These are phyloP conservation scores for Linnemannia schmuckeri DNA, from an alignment of 192 early-diverging fungal genomes.

Conservation along the genomic window DNA sequence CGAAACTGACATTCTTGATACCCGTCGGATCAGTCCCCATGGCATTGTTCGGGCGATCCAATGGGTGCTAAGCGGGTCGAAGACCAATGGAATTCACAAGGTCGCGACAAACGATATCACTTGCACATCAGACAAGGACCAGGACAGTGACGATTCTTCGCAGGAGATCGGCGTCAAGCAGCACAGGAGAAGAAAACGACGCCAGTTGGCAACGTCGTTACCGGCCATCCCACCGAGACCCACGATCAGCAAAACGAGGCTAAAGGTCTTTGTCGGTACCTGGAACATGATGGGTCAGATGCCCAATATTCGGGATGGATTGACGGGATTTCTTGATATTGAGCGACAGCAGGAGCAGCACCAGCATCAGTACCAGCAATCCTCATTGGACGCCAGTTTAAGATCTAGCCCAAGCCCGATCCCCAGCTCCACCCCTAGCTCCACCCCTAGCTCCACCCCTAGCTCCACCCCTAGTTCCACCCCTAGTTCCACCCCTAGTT, in stretches of 20 bases:
- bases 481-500: background rate
- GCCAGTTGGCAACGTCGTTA: background rate
- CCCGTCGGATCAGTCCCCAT: background rate
- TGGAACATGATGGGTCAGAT: slow-evolving; percentile 70
- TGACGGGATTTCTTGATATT: slow-evolving; percentile 54
- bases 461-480: background rate
- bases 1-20: background rate
- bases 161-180: background rate
- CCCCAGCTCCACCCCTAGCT: background rate
- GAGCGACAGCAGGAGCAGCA: background rate
- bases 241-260: slow-evolving; percentile 50
- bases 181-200: background rate
- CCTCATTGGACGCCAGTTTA: background rate
- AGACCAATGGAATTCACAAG: background rate
- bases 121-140: background rate
- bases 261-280: slow-evolving; percentile 69
- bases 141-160: background rate
- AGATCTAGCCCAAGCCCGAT: background rate
- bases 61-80: slow-evolving; percentile 17
- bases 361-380: background rate
- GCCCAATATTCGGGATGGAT: slow-evolving; percentile 41
- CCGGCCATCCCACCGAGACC: slow-evolving; percentile 21
- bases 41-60: slow-evolving; percentile 19
- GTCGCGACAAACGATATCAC: background rate
- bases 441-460: background rate